Evolutionary conservation across 169 alveolate species (phyloP).

Genomic region (Cryptosporidium parvum): DNA sequence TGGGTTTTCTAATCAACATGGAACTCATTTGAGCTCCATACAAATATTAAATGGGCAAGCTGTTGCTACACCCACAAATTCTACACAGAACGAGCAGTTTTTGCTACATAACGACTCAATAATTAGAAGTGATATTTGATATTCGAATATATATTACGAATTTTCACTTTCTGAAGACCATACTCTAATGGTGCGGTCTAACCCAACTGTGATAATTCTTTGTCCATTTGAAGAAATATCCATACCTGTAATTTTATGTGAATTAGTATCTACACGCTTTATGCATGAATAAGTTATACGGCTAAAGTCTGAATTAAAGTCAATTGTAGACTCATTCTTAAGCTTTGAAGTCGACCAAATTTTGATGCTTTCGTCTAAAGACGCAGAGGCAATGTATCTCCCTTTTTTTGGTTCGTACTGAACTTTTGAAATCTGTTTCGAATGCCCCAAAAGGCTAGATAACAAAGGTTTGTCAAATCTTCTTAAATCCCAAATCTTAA

Average conservation of each 20-base stretch:
- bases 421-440: slow-evolving; percentile 57
- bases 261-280: not conserved
- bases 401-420: slow-evolving; percentile 65
- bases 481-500: slow-evolving; percentile 91
- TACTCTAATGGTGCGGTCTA: slow-evolving; percentile 48
- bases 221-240: slow-evolving; percentile 48
- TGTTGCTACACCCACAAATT: not conserved
- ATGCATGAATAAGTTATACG: slow-evolving; percentile 16
- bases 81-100: slow-evolving; percentile 16
- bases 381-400: slow-evolving; percentile 38
- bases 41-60: slow-evolving; percentile 18
- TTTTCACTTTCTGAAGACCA: slow-evolving; percentile 27
- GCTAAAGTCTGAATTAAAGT: not conserved
- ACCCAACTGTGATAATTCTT: slow-evolving; percentile 41
- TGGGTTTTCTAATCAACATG: slow-evolving; percentile 15
- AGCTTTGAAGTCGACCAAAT: slow-evolving; percentile 30
- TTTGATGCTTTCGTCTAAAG: slow-evolving; percentile 39
- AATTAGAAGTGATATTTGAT: not conserved
- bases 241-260: slow-evolving; percentile 59
- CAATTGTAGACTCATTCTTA: not conserved
- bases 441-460: slow-evolving; percentile 29
- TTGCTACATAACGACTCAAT: not conserved
- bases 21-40: not conserved
- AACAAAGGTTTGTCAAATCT: slow-evolving; percentile 73
- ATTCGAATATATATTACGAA: not conserved